Conservation (phyloP, 2,329 filamentous ascomycete species). For the Ophiostoma pallidulum region DNA sequence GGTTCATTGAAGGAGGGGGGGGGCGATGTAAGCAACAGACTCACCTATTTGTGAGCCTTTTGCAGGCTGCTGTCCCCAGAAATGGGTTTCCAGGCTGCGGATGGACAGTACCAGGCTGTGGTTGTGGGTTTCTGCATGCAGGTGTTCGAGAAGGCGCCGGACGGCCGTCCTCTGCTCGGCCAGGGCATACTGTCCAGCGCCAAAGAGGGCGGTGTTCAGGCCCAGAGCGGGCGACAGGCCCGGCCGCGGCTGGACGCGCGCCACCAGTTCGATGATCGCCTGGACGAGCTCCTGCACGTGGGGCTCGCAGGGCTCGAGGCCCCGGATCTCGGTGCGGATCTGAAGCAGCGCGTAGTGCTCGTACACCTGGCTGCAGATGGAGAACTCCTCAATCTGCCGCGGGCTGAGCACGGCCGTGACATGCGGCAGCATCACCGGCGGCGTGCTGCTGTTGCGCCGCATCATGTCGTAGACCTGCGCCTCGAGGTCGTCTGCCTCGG, state of each 20-base stretch:
- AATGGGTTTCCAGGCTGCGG: not conserved
- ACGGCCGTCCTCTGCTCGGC: not conserved
- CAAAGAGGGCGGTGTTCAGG: constrained; percentile 1
- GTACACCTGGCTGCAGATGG: constrained; percentile 2
- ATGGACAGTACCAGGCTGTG: not conserved
- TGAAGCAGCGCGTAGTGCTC: constrained; percentile 6
- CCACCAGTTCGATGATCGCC: not conserved
- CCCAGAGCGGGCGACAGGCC: constrained; percentile 5
- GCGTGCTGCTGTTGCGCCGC: not conserved
- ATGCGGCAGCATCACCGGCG: constrained; percentile 2
- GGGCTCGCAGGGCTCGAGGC: not conserved
- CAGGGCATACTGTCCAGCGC: not conserved
- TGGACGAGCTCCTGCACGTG: not conserved
- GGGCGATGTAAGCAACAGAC: not conserved
- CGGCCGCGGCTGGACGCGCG: not conserved
- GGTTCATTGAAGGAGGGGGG: too few species aligned
- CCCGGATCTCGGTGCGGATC: constrained; percentile 2
- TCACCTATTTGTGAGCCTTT: not conserved
- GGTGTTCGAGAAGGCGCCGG: not conserved
- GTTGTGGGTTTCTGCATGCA: not conserved
- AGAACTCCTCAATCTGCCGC: not conserved
- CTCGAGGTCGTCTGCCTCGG: constrained; percentile 5
- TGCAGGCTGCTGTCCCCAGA: not conserved
- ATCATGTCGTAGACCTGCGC: constrained; percentile 1
- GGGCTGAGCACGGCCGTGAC: not conserved